Evolutionary conservation across 164 flowering plant genomes (phyloP), one percentile per base, ranked within the genome.

Genomic region (Malania oleifera): DNA sequence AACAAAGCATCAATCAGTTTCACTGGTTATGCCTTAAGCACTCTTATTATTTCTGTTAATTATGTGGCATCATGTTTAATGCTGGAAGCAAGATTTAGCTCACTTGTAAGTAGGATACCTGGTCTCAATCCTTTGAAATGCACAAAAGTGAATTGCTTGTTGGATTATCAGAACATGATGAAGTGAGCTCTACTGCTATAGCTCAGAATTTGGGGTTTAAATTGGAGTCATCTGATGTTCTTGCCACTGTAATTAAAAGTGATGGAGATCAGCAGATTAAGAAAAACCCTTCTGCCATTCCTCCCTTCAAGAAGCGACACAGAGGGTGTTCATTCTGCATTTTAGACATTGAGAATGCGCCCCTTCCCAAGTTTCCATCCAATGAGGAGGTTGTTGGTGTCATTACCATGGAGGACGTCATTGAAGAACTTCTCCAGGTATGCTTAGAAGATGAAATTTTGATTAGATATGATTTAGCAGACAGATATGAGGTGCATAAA

Each of bases 401-500:
- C 44, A 92, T 92, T 53, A 75, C 91, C 53, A 89, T 92, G 98
- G 98, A 89, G 66, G 98, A 92, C 80, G 98, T 92, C 51, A 87
- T 92, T 61, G 98, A 92, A 77, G 98, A 92, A 73, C 96, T 92
- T 77, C 89, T 91, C 67, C 96, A 91, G 96, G 98, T 91, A 72
- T 24, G 14, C 27, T 25, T 3, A 22, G 23, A 54, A 17, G 35
- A 31, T 44, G 31, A 41, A 28, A 39, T 9, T 31, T 31, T 31
- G 6, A 31, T 4, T 31, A 31, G 4, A 9, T 9, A 31, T 31
- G 35, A 31, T 31, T 4, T 31, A 9, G 9, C 35, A 31, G 17
- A 44, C 5, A n/a, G 5, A 44, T 15, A 44, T 44, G 20, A n/a
- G 20, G 1, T 44, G 47, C 22, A 44, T 18, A 44, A 44, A 18